Evolutionary conservation across 2,329 filamentous ascomycete genomes (phyloP).

Genomic region (Didymella keratinophila): DNA sequence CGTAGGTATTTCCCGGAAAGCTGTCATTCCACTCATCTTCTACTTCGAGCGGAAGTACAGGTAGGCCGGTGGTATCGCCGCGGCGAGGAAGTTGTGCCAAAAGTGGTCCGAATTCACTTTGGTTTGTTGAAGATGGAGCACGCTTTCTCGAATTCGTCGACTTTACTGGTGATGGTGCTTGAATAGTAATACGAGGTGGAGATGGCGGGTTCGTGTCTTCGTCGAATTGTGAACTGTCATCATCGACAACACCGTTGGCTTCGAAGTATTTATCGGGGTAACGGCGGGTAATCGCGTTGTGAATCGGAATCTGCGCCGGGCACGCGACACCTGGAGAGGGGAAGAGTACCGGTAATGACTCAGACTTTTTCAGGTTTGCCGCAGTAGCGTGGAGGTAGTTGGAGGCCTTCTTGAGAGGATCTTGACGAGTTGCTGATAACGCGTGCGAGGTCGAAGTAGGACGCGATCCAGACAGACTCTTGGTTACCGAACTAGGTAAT

Average conservation of each 20-base stretch:
- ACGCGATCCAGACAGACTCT: neutral
- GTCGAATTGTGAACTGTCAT: neutral
- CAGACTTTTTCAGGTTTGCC: neutral
- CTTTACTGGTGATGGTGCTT: slow-evolving; percentile 17
- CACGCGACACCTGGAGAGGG: slow-evolving; percentile 19
- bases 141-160: slow-evolving; percentile 16
- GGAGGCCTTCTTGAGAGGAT: neutral
- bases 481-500: neutral
- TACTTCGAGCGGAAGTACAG: slow-evolving; percentile 11
- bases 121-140: neutral
- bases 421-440: neutral
- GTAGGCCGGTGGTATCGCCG: slow-evolving; percentile 16
- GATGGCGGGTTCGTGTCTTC: neutral
- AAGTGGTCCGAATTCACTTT: neutral
- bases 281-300: neutral
- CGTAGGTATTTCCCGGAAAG: slow-evolving; percentile 29
- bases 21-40: slow-evolving; percentile 11
- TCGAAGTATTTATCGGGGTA: neutral
- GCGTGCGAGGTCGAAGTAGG: neutral
- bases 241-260: neutral
- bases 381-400: neutral
- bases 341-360: slow-evolving; percentile 14
- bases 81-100: slow-evolving; percentile 4
- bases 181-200: slow-evolving; percentile 9
- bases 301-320: neutral